Evolutionary conservation across 805 yeast species (phyloP).

Genomic region (Hanseniaspora osmophila): DNA sequence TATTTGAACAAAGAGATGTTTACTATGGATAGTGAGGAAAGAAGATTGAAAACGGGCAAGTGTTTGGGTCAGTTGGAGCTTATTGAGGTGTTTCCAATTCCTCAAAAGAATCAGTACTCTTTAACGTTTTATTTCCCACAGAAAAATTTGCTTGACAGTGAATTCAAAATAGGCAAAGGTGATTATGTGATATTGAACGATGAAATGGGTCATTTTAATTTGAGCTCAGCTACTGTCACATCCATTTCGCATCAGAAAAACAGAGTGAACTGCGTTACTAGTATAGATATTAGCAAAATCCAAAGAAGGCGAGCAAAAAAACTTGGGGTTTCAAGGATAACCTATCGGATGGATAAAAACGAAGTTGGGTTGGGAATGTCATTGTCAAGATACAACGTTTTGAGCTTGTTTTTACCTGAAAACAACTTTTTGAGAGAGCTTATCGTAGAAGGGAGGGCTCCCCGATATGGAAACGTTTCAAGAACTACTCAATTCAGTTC

Average conservation of each 20-base stretch:
- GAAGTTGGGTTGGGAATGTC: slow-evolving; percentile 64
- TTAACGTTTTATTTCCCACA: background rate
- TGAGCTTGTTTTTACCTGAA: slow-evolving; percentile 41
- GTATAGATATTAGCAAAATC: slow-evolving; percentile 7
- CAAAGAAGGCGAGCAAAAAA: slow-evolving; percentile 7
- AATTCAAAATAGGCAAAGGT: slow-evolving; percentile 36
- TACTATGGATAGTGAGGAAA: slow-evolving; percentile 35
- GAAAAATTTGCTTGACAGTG: background rate
- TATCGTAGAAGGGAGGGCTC: background rate
- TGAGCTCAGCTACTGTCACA: slow-evolving; percentile 49
- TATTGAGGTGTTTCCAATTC: slow-evolving; percentile 8
- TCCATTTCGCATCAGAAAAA: slow-evolving; percentile 32
- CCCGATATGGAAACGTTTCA: slow-evolving; percentile 1
- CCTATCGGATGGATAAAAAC: slow-evolving; percentile 67
- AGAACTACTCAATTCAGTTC: background rate
- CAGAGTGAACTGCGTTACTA: slow-evolving; percentile 34
- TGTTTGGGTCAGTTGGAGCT: slow-evolving; percentile 41
- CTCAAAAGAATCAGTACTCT: too few species aligned
- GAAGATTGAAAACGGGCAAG: slow-evolving; percentile 49
- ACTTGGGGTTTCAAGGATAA: slow-evolving; percentile 5
- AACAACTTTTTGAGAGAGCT: slow-evolving; percentile 1
- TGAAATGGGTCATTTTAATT: slow-evolving; percentile 61
- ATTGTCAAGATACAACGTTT: slow-evolving; percentile 58
- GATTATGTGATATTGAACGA: slow-evolving; percentile 70
- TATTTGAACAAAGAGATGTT: slow-evolving; percentile 46